Base-by-base conservation (phyloP, 495 filamentous ascomycete genomes). In the Aspergillus cristatus region DNA sequence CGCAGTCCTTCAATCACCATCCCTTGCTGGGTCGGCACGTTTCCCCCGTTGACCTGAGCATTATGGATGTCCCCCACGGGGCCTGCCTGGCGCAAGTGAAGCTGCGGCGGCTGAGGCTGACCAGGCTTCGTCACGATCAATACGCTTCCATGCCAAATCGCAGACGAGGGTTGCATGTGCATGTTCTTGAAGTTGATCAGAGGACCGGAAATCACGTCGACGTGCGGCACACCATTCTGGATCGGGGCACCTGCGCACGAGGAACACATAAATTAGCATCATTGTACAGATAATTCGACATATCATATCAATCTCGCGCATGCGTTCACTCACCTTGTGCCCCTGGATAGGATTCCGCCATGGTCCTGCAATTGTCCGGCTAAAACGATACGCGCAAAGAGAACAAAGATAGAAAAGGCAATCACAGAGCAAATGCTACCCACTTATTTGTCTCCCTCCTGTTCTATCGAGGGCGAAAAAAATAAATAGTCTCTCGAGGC, bases 111-210 rank as follows among this genome's bases (percentile, higher is more conserved):
- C 34, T 68, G 58, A 11, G 51, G 58, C 46, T 68, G 67, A 10
- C 79, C 78, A 1, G 84, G 80, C 30, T 70, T 76, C 25, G 77
- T 82, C 28, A 94, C 84, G 35, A 94, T 65, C 51, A 94, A 61
- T 11, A 94, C 82, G 53, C 83, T 91, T 18, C 88, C 87, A 49
- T 82, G 70, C 88, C 87, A 95, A 17, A 60, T 53, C 7, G 74
- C 61, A 7, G 56, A 51, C 8, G 58, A 45, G n/a, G 54, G 49
- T 35, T 63, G 66, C 29, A 73, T 71, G 58, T 80, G 79, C 83
- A 88, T 91, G 51, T 80, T 78, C 45, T 79, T 75, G 56, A 90
- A 86, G 58, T 94, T 94, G 48, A 95, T 59, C 39, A 94, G 58
- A 7, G 88, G 88, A 11, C 88, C 88, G 47, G 80, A 84, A 24